Conservation (phyloP, 345 rosid genomes). For the Capsella bursapastoris region DNA sequence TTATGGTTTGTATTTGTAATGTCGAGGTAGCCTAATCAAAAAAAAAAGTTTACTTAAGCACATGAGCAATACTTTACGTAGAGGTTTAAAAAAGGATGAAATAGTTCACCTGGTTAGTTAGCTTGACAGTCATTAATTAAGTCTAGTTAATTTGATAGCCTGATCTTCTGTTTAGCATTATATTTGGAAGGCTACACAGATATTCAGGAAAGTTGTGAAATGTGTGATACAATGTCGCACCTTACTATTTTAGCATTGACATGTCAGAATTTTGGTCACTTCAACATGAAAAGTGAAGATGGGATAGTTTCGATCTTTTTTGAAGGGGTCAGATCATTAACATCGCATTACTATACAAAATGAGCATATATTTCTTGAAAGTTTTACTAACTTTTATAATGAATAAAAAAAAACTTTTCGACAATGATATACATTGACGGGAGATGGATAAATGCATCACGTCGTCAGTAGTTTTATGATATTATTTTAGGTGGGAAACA, state of each 20-base stretch:
- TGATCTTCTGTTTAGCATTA: background rate
- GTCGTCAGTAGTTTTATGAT: background rate
- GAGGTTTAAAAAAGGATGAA: background rate
- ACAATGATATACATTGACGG: background rate
- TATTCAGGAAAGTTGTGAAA: conserved; percentile 11
- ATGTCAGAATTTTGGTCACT: conserved; percentile 5
- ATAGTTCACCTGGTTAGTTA: conserved; percentile 16
- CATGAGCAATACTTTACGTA: conserved; percentile 27
- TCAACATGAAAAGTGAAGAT: background rate
- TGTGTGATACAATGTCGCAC: conserved; percentile 1
- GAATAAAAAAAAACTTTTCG: background rate
- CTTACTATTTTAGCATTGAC: conserved; percentile 6
- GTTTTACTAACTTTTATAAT: no score
- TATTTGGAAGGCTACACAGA: background rate
- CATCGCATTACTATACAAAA: background rate
- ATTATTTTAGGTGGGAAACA: conserved; percentile 7
- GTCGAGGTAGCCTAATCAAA: conserved; percentile 41
- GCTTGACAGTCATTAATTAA: conserved; percentile 3
- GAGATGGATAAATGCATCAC: background rate
- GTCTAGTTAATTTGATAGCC: background rate
- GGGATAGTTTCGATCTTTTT: background rate
- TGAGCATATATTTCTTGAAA: background rate
- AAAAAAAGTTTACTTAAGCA: conserved; percentile 23
- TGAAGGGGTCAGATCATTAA: background rate
- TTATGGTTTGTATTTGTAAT: conserved; percentile 40